Percentiles rank a stretch among this genome's conserved stretches.
These are phyloP conservation scores for Neopestalotiopsis rosae DNA, from an alignment of 2,329 filamentous ascomycete genomes.

Conservation along the genomic window DNA sequence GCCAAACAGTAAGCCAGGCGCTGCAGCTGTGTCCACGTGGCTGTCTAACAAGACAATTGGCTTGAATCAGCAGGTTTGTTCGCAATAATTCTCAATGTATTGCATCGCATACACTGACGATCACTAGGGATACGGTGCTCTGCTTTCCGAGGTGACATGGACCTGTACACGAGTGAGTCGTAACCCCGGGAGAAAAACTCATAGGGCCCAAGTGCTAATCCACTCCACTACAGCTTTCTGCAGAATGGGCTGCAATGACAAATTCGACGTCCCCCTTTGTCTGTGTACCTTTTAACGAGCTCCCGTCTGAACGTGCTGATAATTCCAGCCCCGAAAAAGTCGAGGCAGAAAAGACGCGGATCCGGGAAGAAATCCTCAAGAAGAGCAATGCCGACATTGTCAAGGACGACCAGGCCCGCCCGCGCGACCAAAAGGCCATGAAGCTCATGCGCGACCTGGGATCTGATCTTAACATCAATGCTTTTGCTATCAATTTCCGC, in stretches of 20 bases:
- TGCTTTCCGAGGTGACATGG: constrained; percentile 49
- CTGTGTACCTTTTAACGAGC: constrained; percentile 48
- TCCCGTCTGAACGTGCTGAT: constrained; percentile 39
- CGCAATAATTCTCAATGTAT: no score
- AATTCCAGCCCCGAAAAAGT: constrained; percentile 31
- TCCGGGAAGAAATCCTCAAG: constrained; percentile 43
- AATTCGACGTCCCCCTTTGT: constrained; percentile 40
- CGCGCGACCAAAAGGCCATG: constrained; percentile 38
- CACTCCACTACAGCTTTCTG: constrained; percentile 36
- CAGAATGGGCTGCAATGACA: constrained; percentile 46
- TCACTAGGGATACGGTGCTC: constrained; percentile 43
- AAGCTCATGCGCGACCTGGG: constrained; percentile 45
- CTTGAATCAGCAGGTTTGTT: constrained; percentile 32
- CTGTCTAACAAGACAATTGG: constrained; percentile 50
- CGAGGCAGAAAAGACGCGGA: constrained; percentile 43
- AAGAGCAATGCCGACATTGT: constrained; percentile 43
- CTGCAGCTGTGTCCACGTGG: constrained; percentile 49
- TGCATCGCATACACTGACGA: neutral
- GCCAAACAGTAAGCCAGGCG: constrained; percentile 47
- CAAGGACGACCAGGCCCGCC: constrained; percentile 30
- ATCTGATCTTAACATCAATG: constrained; percentile 54
- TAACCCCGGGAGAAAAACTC: no score
- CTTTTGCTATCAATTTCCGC: constrained; percentile 49
- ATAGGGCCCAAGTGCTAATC: neutral
- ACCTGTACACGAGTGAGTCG: constrained; percentile 45